Conservation (phyloP, 768 basidiomycete genomes). For the Mycena floridula region DNA sequence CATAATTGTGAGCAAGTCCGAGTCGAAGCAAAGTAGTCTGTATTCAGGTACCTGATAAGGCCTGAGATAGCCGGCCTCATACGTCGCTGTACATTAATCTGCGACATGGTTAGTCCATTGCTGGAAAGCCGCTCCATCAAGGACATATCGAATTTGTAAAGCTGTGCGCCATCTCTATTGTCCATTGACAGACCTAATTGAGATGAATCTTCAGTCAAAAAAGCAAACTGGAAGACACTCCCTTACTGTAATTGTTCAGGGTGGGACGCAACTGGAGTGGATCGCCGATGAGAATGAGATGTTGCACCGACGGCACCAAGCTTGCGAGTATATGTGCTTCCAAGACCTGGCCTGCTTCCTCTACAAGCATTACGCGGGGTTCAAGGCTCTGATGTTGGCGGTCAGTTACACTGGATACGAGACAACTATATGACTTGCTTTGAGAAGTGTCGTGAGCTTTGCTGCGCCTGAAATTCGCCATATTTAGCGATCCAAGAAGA, state of each 20-base stretch:
- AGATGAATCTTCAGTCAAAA: too few species aligned
- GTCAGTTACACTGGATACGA: not conserved
- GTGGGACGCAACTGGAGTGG: constrained; percentile 71
- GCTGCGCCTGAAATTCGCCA: constrained; percentile 57
- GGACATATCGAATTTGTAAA: constrained; percentile 67
- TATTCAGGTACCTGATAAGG: constrained; percentile 39
- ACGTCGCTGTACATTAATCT: constrained; percentile 64
- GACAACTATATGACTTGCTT: constrained; percentile 24
- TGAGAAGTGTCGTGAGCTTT: constrained; percentile 52
- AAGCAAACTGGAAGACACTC: too few species aligned
- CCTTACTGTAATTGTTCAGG: constrained; percentile 54
- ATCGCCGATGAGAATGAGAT: constrained; percentile 78
- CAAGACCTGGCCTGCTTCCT: constrained; percentile 80
- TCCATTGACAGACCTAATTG: constrained; percentile 62
- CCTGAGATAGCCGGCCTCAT: constrained; percentile 70
- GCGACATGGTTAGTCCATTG: constrained; percentile 58
- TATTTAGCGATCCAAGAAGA: too few species aligned
- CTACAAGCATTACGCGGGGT: constrained; percentile 62
- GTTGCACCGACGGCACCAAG: constrained; percentile 60
- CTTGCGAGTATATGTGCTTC: constrained; percentile 69
- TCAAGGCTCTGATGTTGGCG: constrained; percentile 40
- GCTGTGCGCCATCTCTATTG: constrained; percentile 40
- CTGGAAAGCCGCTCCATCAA: constrained; percentile 68
- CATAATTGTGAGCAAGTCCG: not conserved
- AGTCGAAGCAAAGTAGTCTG: not conserved